Evolutionary conservation across 23 red algal genomes (phyloP), one percentile per base, ranked within the genome.

Genomic region (Agarophyton chilense): DNA sequence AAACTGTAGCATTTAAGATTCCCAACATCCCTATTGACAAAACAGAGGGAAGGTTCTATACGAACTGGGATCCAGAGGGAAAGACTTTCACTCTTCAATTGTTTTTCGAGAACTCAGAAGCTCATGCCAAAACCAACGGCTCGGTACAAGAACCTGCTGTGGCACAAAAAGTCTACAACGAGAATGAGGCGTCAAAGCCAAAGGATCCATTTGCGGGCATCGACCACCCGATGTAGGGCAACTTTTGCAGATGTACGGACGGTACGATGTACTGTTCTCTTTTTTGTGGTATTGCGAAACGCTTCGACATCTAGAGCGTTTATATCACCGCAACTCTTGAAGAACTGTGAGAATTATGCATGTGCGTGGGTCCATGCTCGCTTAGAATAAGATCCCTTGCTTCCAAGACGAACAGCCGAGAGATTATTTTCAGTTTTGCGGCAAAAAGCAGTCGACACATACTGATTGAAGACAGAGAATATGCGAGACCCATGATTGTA

Each of bases 1-100:
- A 98, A 77, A 98, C 95, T 36, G 88, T 98, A 0, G 95, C 95
- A 16, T 98, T 98, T 46, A 98, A 94, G 65, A 98, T 98, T 39
- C 95, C 95, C 31, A 98, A 98, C 64, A 53, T 72, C 66, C 71
- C 85, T 9, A 87, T 98, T 52, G 95, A 98, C 52, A 87, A 88
- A 61, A 10, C 38, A 49, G 84, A 93, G 41, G 90, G 83, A 2
- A 68, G 71, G 29, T 86, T 94, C 43, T 94, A 65, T 35, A 86
- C 89, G 4, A 55, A 94, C 62, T 98, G 95, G 95, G 95, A 98
- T 68, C 58, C 44, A 42, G 91, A 93, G 29, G 51, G 40, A 13
- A 82, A 82, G 25, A 83, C 43, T 9, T 98, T 98, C 51, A 77
- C 83, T 18, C 39, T 98, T 35, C 90, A 94, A 50, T 63, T 98